Base-by-base conservation (phyloP, 1,284 basidiomycete genomes). In the Sanghuangporus sanghuang region DNA sequence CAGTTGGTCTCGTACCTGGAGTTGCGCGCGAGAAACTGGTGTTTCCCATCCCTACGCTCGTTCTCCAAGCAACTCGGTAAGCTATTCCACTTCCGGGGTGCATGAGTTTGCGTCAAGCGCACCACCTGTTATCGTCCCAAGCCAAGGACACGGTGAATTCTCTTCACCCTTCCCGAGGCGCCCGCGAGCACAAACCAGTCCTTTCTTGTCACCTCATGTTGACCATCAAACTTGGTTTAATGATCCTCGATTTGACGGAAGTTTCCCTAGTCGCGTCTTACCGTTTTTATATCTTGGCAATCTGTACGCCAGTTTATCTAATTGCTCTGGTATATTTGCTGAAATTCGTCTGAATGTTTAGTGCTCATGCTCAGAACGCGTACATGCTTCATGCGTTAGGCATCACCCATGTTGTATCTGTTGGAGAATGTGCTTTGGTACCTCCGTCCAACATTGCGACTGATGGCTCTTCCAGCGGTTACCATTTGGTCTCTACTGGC, bases 271-370 rank as follows among this genome's bases (percentile, higher is more conserved):
- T 71, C 84, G 95, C 38, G 95, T 99, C 67, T 75, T 98, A 65
- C 93, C 94, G 48, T 96, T 95, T 78, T 81, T 99, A 71, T 99
- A 98, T 77, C 85, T 99, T 54, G 96, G 96, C 61, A 98, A 98
- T 75, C 73, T 97, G 90, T 93, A 72, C 75, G 91, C 85, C 27
- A 32, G 4, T 14, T 67, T 67, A 64, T 63, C 64, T 65, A 63
- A 56, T 59, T 64, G 56, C 62, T 62, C 50, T 32, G 60, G 23
- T 14, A 21, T 11, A 21, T 52, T 53, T 57, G 23, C 32, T 38
- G 3, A 32, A 11, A 32, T 42, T 44, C 61, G 46, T 49, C 54
- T 48, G 61, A 18, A 62, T 57, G 59, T 64, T 60, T 35, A 93
- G 91, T 71, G 93, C 93, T 71, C 96, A 98, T 69, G 96, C 96